phyloP scores from a whole-genome alignment of 176 grass and related monocot genomes.

The Zoysia japonica region DNA sequence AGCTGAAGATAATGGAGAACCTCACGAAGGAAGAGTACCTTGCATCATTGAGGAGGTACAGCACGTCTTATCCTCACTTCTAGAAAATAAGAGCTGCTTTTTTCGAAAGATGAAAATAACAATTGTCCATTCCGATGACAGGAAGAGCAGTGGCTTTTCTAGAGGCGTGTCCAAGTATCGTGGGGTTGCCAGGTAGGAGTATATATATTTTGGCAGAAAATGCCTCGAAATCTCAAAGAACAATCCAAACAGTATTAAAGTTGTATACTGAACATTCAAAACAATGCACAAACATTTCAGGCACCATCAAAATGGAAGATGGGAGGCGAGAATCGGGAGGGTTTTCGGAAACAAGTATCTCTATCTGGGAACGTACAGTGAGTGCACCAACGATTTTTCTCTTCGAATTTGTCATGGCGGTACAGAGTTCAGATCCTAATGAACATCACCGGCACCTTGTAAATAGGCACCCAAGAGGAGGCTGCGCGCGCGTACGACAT shows the following conservation, averaged over 20 bases:
- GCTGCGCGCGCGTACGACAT: constrained; percentile 67
- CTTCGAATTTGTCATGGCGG: background rate
- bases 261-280: background rate
- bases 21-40: constrained; percentile 78
- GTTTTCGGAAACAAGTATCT: constrained; percentile 77
- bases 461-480: constrained; percentile 59
- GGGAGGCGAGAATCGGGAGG: constrained; percentile 75
- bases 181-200: constrained; percentile 60
- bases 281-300: constrained; percentile 27
- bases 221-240: background rate
- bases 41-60: constrained; percentile 58
- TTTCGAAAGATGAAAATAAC: no score
- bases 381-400: background rate
- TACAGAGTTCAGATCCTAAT: background rate
- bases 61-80: no score
- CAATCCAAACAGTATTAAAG: background rate
- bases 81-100: no score
- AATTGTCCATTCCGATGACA: constrained; percentile 5
- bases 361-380: constrained; percentile 71
- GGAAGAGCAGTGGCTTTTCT: constrained; percentile 75
- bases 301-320: constrained; percentile 76
- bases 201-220: background rate
- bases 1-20: constrained; percentile 67
- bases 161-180: constrained; percentile 77
- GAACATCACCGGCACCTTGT: constrained; percentile 22